phyloP scores from a whole-genome alignment of 108 stramenopile species.

The Nitzschia putrida region DNA sequence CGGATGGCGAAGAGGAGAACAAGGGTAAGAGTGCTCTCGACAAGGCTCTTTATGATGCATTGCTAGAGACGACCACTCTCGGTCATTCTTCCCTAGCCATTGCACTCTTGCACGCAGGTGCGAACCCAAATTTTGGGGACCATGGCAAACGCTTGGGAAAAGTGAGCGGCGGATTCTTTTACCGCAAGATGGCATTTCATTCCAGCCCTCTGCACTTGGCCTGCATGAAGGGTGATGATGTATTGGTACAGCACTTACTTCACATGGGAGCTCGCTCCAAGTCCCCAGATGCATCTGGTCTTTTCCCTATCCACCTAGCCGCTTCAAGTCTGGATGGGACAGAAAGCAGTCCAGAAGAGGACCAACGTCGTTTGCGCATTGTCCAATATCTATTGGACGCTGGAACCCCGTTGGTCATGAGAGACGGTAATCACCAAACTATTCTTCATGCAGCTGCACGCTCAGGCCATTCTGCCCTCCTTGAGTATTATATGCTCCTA shows the following conservation, averaged over 20 bases:
- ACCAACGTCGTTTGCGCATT: conserved; percentile 51
- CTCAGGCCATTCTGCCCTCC: conserved; percentile 55
- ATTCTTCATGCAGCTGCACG: conserved; percentile 78
- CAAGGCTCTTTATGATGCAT: conserved; percentile 51
- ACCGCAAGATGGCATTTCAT: conserved; percentile 40
- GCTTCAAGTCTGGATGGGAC: conserved; percentile 33
- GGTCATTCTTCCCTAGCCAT: conserved; percentile 51
- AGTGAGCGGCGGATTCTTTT: conserved; percentile 17
- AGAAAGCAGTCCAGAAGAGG: conserved; percentile 38
- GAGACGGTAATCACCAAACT: conserved; percentile 84
- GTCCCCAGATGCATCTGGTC: conserved; percentile 72
- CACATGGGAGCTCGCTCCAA: conserved; percentile 56
- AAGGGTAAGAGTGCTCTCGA: not conserved
- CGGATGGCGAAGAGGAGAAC: not conserved
- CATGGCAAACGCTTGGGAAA: conserved; percentile 59
- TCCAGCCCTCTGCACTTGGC: conserved; percentile 81
- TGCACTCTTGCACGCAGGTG: conserved; percentile 58
- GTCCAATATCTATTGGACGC: conserved; percentile 55
- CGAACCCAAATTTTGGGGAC: conserved; percentile 58
- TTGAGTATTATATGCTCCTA: conserved; percentile 43
- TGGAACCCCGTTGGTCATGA: conserved; percentile 64
- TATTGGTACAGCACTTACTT: conserved; percentile 53
- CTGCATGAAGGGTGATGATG: conserved; percentile 53
- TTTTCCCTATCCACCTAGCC: conserved; percentile 74
- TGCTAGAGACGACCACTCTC: conserved; percentile 61